Evolutionary conservation across 306 rosid genomes (phyloP), one percentile per base, ranked within the genome.

Genomic region (Medicago ruthenica): DNA sequence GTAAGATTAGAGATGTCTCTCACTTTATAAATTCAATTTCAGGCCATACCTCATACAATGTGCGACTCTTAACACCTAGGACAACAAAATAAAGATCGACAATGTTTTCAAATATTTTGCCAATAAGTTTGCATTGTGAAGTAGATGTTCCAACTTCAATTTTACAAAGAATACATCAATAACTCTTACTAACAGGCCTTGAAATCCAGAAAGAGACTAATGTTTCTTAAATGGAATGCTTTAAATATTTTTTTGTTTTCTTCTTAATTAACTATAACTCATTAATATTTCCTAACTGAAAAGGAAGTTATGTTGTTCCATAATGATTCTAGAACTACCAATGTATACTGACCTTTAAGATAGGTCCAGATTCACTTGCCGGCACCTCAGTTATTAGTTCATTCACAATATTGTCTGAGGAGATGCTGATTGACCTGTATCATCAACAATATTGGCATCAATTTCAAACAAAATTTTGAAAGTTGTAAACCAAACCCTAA

Each of bases 381-480:
- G 97, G 80, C 37, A 90, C 54, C 44, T 86, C 92, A 42, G 85
- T 67, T 74, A 79, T 80, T 40, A 84, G 80, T 75, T 84, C 98
- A 76, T 61, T 82, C 53, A 67, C 80, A 76, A 91, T 83, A 82
- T 88, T 86, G 15, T 91, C 91, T 0, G 90, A 85, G n/a, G 93
- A 88, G 70, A 89, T 79, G 87, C 88, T 86, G 82, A 76, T 54
- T 65, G 91, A 88, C 86, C 98, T 89, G 83, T 60, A 70, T 14
- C 15, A 81, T 45, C 57, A 18, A 69, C 71, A 54, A 70, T 39
- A 24, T 61, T 54, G 27, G 64, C 47, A 77, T 81, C 24, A 64
- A 37, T 65, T 8, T 12, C 73, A 15, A 34, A 31, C 16, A 27
- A 67, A 24, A 34, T 55, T 44, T 47, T 22, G 11, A 64, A 64